A percentile compares a stretch with the other conserved stretches of the same genome.
Evolutionary conservation across 176 grass and related monocot genomes (phyloP).

Genomic region (Avena sativa): DNA sequence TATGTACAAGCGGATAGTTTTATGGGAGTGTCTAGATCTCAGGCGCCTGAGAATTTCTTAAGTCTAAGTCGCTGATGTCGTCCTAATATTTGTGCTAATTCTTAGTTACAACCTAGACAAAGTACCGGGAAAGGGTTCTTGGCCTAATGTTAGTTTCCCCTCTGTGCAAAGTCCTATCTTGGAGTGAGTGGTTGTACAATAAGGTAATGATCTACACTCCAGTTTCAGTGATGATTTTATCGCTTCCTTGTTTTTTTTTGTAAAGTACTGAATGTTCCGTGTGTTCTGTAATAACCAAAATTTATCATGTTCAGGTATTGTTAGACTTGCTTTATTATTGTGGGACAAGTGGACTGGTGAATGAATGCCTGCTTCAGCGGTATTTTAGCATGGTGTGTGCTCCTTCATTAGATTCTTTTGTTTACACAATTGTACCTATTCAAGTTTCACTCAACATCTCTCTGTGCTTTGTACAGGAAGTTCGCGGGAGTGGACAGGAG

Average conservation of each 20-base stretch:
- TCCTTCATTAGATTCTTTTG: conserved; percentile 12
- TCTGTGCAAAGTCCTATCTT: conserved; percentile 93
- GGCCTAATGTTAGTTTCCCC: conserved; percentile 94
- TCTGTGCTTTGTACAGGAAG: conserved; percentile 61
- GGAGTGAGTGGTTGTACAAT: conserved; percentile 96
- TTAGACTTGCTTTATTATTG: background rate
- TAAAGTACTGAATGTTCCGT: background rate
- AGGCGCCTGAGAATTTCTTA: too few relatives aligned
- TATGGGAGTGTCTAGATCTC: too few relatives aligned
- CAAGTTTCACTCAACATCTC: conserved; percentile 24
- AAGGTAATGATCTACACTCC: conserved; percentile 54
- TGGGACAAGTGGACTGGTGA: too few relatives aligned
- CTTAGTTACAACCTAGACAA: conserved; percentile 50
- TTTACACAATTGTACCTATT: background rate
- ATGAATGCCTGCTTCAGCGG: too few relatives aligned
- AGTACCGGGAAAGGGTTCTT: conserved; percentile 76
- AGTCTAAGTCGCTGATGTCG: too few relatives aligned
- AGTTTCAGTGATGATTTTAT: conserved; percentile 25
- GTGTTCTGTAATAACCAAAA: conserved; percentile 35
- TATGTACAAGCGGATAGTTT: too few relatives aligned
- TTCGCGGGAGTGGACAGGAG: conserved; percentile 75
- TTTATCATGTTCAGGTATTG: conserved; percentile 56
- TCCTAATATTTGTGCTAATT: too few relatives aligned
- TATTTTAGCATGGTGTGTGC: too few relatives aligned
- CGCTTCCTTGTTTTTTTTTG: background rate